Evolutionary conservation across 345 rosid genomes (phyloP), one percentile per base, ranked within the genome.

Genomic region (Chamaenerion angustifolium): DNA sequence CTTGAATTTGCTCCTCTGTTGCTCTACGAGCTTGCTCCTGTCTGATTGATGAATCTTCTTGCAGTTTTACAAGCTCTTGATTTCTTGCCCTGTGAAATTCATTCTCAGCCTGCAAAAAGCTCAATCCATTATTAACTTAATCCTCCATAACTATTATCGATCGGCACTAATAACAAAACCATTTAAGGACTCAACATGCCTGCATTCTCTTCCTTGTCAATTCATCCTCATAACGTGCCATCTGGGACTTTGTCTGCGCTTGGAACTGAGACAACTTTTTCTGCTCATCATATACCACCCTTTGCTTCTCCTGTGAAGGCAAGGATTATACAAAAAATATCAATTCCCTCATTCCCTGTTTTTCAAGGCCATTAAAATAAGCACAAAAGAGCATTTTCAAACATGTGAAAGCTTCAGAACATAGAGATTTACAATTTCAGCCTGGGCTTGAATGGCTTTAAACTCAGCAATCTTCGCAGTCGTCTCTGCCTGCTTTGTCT

Each of bases 201-300:
- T 86, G 96, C 98, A 87, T 87, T 76, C 98, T 73, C 79, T 87
- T 87, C 74, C 95, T 83, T 45, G 95, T 89, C 62, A 92, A 46
- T 43, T 92, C 98, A 54, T 87, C 95, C 69, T 82, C 96, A 62
- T 87, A 92, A 41, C 85, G 89, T 40, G 92, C 93, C 93, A 84
- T 87, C 69, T 84, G 95, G 37, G 98, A 78, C 71, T 86, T 92
- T 19, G 83, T 78, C 63, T 92, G 95, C 11, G 96, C 96, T 63
- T 81, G 92, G 66, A 80, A 80, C 69, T 87, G 89, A 35, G 87
- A 78, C 63, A 92, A 72, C 68, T 83, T 87, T 67, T 74, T 92
- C 67, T 92, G 96, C 56, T 92, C 98, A 13, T 87, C 96, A 52
- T 80, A 80, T 64, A 87, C 60, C 12, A 92, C 96, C 63, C 88